Conservation (phyloP, 257 asterid species). For the Penstemon barbatus region DNA sequence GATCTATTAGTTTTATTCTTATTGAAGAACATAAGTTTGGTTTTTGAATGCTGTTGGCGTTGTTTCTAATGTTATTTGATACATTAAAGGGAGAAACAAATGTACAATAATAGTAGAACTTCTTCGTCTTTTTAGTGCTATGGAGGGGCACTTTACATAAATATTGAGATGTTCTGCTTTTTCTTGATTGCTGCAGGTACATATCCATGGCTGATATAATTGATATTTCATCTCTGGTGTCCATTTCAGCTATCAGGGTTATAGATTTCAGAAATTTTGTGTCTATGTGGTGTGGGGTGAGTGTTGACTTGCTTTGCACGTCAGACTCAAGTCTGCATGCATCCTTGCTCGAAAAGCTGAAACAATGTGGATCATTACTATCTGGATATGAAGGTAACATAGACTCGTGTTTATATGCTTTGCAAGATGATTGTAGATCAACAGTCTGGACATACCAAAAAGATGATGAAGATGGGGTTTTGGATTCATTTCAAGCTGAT, state of each 20-base stretch:
- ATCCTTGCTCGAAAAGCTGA: conserved; percentile 43
- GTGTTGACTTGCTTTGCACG: conserved; percentile 45
- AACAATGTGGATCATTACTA: conserved; percentile 66
- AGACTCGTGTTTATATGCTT: conserved; percentile 55
- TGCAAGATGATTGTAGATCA: conserved; percentile 75
- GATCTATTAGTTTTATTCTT: conserved; percentile 8
- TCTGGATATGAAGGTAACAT: conserved; percentile 62
- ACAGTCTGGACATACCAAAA: conserved; percentile 85
- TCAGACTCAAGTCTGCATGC: conserved; percentile 30
- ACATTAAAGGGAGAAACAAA: background rate
- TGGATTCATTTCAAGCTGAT: conserved; percentile 85
- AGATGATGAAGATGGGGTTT: conserved; percentile 49
- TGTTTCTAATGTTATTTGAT: too few species aligned
- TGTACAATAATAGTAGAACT: too few species aligned
- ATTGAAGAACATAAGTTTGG: background rate
- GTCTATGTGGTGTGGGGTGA: conserved; percentile 71
- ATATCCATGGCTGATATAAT: conserved; percentile 75
- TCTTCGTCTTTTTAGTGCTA: background rate
- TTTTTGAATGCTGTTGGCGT: background rate
- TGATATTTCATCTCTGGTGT: conserved; percentile 59
- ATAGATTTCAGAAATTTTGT: conserved; percentile 73
- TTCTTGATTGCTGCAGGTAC: conserved; percentile 56
- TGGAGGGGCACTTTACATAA: background rate
- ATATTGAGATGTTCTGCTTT: conserved; percentile 15
- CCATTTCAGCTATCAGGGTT: conserved; percentile 55